These are phyloP conservation scores for Hypoxylon sp. DNA, from an alignment of 2,329 filamentous ascomycete species.

Conservation along the genomic window DNA sequence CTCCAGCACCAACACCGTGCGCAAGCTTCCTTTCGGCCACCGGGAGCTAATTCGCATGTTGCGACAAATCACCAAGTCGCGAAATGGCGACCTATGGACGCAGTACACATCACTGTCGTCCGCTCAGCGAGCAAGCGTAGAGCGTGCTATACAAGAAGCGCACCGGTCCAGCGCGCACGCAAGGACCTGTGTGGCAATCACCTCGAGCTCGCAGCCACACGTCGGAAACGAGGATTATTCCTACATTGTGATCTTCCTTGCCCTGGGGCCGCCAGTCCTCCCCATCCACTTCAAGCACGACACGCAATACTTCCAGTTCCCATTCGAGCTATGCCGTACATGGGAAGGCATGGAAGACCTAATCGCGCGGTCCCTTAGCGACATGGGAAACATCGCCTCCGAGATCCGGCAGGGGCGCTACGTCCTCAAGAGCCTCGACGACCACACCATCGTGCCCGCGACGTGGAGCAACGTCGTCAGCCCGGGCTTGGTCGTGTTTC, in stretches of 20 bases:
- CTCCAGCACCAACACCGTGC: background rate
- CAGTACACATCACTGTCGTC: conserved; percentile 23
- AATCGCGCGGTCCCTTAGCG: background rate
- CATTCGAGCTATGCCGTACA: conserved; percentile 30
- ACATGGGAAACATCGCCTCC: conserved; percentile 7
- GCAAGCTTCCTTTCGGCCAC: conserved; percentile 24
- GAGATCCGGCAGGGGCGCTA: background rate
- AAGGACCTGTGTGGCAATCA: conserved; percentile 25
- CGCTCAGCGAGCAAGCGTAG: conserved; percentile 10
- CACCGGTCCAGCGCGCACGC: conserved; percentile 1
- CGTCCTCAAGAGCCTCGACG: conserved; percentile 6
- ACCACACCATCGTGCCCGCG: conserved; percentile 6
- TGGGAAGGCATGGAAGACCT: conserved; percentile 20
- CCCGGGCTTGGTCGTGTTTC: conserved; percentile 27
- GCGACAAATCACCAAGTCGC: background rate
- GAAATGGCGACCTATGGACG: conserved; percentile 4
- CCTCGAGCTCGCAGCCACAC: background rate
- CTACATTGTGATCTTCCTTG: conserved; percentile 14
- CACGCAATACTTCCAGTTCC: conserved; percentile 3
- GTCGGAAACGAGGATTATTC: background rate
- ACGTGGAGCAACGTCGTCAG: conserved; percentile 19
- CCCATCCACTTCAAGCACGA: conserved; percentile 16
- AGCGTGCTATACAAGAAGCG: conserved; percentile 10
- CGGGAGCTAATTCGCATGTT: conserved; percentile 2
- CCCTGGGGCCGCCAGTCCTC: background rate